Evolutionary conservation across 1,139 yeast species (phyloP).

Genomic region (Nadsonia starkeyi-henricii): DNA sequence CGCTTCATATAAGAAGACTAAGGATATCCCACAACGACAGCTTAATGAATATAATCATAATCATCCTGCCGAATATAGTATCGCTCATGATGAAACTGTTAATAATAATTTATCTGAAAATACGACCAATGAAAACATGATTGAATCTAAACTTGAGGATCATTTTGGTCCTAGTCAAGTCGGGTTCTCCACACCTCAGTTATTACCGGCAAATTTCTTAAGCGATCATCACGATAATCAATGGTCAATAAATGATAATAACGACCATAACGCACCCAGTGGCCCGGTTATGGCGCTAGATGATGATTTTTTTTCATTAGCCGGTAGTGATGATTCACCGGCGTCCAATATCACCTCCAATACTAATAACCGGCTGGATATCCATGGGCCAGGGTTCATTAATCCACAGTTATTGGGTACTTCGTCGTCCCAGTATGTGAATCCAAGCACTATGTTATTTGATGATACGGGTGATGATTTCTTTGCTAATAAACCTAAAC

Average conservation of each 20-base stretch:
- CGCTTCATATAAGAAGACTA: slow-evolving; percentile 43
- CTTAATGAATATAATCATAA: background rate
- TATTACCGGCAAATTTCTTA: slow-evolving; percentile 24
- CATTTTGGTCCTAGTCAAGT: slow-evolving; percentile 43
- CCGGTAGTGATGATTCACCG: background rate
- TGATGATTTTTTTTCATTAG: background rate
- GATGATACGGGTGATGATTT: background rate
- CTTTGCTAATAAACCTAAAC: background rate
- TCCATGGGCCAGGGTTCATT: background rate
- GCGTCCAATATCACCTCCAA: background rate
- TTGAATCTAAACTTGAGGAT: slow-evolving; percentile 9
- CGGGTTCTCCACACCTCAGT: slow-evolving; percentile 70
- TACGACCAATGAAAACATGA: background rate
- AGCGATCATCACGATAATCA: background rate
- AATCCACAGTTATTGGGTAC: background rate
- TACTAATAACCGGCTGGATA: background rate
- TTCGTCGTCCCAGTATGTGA: background rate
- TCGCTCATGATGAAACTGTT: too few relatives aligned
- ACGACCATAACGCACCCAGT: background rate
- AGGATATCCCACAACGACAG: background rate
- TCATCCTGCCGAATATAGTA: background rate
- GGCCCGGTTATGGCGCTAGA: background rate
- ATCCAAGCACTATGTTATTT: background rate
- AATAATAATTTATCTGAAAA: background rate
- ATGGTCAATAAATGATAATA: background rate